Percentiles rank a stretch among this genome's conserved stretches.
These are phyloP conservation scores for Puccinia hordei DNA, from an alignment of 1,284 basidiomycete genomes.

Conservation along the genomic window DNA sequence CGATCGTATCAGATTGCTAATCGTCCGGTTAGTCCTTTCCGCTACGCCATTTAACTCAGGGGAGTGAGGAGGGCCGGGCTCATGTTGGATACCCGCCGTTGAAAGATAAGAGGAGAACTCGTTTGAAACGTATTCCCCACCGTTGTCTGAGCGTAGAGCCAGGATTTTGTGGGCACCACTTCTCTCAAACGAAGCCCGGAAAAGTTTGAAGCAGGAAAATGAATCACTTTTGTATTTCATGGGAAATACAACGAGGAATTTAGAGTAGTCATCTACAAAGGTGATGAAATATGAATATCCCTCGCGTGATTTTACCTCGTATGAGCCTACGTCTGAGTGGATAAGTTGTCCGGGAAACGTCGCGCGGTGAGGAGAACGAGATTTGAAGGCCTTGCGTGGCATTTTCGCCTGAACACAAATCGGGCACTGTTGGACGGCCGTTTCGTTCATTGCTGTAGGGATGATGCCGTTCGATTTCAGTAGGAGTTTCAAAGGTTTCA, in stretches of 20 bases:
- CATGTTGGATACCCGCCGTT: not conserved
- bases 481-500: not conserved
- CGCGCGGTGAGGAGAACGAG: not conserved
- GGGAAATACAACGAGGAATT: too few species aligned
- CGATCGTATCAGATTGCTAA: too few species aligned
- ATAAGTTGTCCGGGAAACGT: not conserved
- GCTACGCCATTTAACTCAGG: too few species aligned
- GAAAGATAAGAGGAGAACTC: not conserved
- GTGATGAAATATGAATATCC: too few species aligned
- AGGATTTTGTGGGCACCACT: conserved; percentile 48
- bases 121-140: too few species aligned
- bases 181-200: conserved; percentile 56
- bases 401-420: conserved; percentile 14
- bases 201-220: too few species aligned
- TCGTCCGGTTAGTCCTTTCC: not conserved
- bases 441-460: not conserved
- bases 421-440: not conserved
- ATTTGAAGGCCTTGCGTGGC: not conserved
- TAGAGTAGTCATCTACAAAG: too few species aligned
- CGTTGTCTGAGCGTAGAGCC: not conserved
- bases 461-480: not conserved
- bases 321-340: too few species aligned
- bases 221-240: too few species aligned
- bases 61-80: conserved; percentile 9
- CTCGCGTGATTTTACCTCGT: too few species aligned